Evolutionary conservation across 495 filamentous ascomycete species (phyloP).

Genomic region (Aspergillus bertholletiae): DNA sequence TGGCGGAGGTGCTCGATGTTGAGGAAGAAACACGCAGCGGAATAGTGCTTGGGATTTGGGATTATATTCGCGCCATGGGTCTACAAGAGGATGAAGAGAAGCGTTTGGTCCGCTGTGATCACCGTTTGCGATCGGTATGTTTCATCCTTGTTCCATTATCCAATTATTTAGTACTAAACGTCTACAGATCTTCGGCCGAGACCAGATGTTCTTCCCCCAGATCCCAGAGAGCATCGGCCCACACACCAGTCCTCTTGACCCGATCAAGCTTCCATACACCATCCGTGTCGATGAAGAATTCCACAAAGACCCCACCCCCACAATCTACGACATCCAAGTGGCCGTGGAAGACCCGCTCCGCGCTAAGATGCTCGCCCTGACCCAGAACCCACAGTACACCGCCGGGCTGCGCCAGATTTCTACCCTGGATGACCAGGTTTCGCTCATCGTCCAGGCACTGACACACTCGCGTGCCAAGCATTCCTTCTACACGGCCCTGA

Average conservation of each 20-base stretch:
- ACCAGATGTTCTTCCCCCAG: constrained; percentile 83
- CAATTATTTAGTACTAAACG: constrained; percentile 8
- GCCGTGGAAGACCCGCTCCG: constrained; percentile 79
- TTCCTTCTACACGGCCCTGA: constrained; percentile 71
- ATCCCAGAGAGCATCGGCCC: constrained; percentile 69
- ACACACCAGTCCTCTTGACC: constrained; percentile 76
- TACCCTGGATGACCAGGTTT: constrained; percentile 76
- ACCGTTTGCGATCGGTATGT: constrained; percentile 68
- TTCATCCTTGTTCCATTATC: not conserved
- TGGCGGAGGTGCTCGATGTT: constrained; percentile 84
- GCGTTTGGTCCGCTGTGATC: constrained; percentile 85
- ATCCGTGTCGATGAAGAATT: constrained; percentile 90
- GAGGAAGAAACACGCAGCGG: constrained; percentile 82
- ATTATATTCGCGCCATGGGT: constrained; percentile 83
- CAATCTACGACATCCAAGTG: constrained; percentile 86
- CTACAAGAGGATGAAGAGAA: constrained; percentile 93
- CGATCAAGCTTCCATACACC: constrained; percentile 83
- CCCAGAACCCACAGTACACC: constrained; percentile 44
- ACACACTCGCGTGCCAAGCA: constrained; percentile 79
- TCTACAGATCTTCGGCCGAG: constrained; percentile 68
- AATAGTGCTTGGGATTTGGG: constrained; percentile 87
- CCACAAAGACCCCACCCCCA: constrained; percentile 59
- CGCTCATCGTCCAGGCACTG: constrained; percentile 72
- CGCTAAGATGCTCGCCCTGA: constrained; percentile 60
- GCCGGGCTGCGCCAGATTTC: constrained; percentile 67